Base-by-base conservation (phyloP, 805 yeast genomes). In the Zygosaccharomyces lentus region DNA sequence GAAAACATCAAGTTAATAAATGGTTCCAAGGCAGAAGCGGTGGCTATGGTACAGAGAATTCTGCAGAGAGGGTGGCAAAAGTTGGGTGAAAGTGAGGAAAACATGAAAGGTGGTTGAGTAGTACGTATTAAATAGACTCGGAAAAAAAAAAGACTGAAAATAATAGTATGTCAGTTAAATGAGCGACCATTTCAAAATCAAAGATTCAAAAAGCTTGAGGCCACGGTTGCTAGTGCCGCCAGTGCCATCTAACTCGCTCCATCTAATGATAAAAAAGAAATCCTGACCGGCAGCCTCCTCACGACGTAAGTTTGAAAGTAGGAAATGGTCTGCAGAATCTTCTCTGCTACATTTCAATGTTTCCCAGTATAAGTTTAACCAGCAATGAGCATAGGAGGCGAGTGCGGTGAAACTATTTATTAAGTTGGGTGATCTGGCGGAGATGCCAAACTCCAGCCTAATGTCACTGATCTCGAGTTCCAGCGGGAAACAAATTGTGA, bases 171-270 rank as follows among this genome's bases (percentile, higher is more conserved):
- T 17, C 16, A 16, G 23, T 34, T 19, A 47, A n/a, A 34, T 6
- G 15, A 48, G 23, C 9, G 48, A 40, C 64, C 61, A 61, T 15
- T 57, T 61, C 9, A 78, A 56, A 41, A 70, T 72, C 6, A 81
- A 54, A 9, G 64, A 43, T n/a, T 80, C 81, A 54, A 84, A 82
- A 9, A 75, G 53, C 49, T 70, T 68, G 3, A 67, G 45, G 0
- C 89, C 89, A 51, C 73, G 75, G 37, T 68, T 69, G n/a, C 58
- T 56, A 1, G 80, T 73, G 1, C 93, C 95, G 51, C 74, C 73
- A 47, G 72, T 72, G 0, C 95, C 95, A 62, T 86, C 95, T 54
- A 83, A 67, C 0, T 76, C 73, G 2, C 69, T 68, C 82, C 82
- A 80, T 32, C 58, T 46, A 38, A 51, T 49, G 21, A 43, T 38